phyloP scores from a whole-genome alignment of 805 yeast species.

The Isabelozyma rhagii region DNA sequence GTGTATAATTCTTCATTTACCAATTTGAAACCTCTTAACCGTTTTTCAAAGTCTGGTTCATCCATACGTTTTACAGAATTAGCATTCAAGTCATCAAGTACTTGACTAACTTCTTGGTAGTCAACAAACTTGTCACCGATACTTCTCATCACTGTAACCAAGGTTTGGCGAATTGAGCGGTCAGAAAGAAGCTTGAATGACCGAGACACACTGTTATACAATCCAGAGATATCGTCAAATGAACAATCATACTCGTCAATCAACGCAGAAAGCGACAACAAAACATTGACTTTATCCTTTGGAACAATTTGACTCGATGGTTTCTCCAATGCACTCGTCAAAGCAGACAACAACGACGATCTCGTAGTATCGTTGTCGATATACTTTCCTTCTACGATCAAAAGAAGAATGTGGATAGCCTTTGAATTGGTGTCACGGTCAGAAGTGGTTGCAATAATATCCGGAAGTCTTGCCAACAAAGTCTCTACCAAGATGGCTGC shows the following conservation, averaged over 20 bases:
- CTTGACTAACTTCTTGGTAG: constrained; percentile 38
- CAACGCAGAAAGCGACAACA: constrained; percentile 55
- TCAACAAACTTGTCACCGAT: constrained; percentile 55
- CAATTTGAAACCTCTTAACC: constrained; percentile 63
- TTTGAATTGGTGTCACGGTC: constrained; percentile 48
- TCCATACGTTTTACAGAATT: constrained; percentile 59
- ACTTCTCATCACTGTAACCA: constrained; percentile 57
- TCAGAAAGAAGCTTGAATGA: constrained; percentile 61
- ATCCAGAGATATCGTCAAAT: constrained; percentile 46
- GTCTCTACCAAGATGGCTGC: constrained; percentile 58
- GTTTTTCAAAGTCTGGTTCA: constrained; percentile 75
- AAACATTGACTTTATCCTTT: constrained; percentile 52
- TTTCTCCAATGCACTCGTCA: constrained; percentile 59
- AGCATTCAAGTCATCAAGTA: constrained; percentile 69
- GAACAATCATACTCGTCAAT: constrained; percentile 52
- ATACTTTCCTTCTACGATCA: constrained; percentile 56
- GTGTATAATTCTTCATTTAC: constrained; percentile 56
- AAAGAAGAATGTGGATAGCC: constrained; percentile 49
- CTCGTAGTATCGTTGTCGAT: constrained; percentile 55
- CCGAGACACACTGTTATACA: constrained; percentile 51
- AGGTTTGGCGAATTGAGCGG: constrained; percentile 55
- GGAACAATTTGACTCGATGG: constrained; percentile 50
- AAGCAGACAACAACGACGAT: constrained; percentile 50
- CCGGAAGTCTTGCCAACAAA: constrained; percentile 51
- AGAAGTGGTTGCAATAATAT: constrained; percentile 38